Evolutionary conservation across 139 green algal genomes (phyloP).

Genomic region (Micromonas pusilla): DNA sequence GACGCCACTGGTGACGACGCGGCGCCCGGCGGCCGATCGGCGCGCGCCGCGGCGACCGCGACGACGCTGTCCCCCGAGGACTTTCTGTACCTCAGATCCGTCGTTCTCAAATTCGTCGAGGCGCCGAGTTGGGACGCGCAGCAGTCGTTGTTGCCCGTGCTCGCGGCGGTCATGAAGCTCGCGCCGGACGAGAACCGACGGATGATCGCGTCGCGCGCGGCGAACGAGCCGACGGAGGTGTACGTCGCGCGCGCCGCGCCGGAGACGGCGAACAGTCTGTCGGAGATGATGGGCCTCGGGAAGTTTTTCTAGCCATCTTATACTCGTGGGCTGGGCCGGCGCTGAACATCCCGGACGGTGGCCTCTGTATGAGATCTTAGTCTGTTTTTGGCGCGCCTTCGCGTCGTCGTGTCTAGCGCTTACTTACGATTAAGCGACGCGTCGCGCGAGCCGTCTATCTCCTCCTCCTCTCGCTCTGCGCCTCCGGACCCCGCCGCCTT

Average conservation of each 20-base stretch:
- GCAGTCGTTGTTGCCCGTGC: background rate
- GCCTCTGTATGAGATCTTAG: no score
- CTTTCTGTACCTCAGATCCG: background rate
- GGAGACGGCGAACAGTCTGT: background rate
- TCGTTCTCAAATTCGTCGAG: background rate
- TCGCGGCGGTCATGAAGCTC: background rate
- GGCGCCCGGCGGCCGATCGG: no score
- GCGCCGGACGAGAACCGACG: background rate
- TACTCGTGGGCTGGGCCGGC: no score
- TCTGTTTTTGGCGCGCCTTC: no score
- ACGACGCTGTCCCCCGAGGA: background rate
- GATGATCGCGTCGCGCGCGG: background rate
- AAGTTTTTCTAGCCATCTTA: background rate
- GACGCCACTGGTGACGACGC: no score
- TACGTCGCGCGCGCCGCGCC: background rate
- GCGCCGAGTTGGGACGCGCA: background rate
- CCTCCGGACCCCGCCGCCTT: no score
- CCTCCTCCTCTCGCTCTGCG: no score
- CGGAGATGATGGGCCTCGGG: background rate
- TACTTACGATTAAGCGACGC: no score
- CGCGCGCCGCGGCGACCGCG: no score
- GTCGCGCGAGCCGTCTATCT: no score
- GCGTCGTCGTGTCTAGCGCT: no score
- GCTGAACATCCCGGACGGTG: no score
- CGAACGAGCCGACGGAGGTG: background rate